Evolutionary conservation across 2,329 filamentous ascomycete species (phyloP), one percentile per base, ranked within the genome.

Genomic region (Rugonectria rugulosa): DNA sequence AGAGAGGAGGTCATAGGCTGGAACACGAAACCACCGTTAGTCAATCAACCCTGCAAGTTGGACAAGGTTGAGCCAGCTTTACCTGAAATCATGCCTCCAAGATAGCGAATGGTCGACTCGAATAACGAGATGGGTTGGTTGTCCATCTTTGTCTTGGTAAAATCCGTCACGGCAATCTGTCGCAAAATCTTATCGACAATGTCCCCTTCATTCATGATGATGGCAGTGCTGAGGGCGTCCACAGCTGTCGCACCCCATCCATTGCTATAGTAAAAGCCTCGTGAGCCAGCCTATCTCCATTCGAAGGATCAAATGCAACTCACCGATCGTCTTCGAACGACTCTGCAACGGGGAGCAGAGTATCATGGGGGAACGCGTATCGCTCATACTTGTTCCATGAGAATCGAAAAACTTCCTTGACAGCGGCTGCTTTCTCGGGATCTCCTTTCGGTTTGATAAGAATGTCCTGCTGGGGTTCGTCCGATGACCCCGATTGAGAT

Each of bases 241-340:
- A 64, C 59, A 1, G 62, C 62, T 1, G 62, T 64, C 4, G 61
- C 62, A 1, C 62, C 62, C 62, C 62, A 64, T 3, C 61, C 62
- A 36, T 64, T 64, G 4, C 61, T 64, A n/a, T 6, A n/a, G n/a
- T 1, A 41, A 21, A 23, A 27, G 29, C 44, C 29, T 7, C 5
- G 6, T 14, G 5, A 40, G 43, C 53, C n/a, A 49, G 49, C 32
- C 21, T 19, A 2, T 27, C 19, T 21, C 11, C 31, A 2, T 6
- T 2, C 20, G 15, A 2, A 19, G n/a, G 4, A 4, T 2, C 1
- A 6, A 21, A 7, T 2, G 10, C 15, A 29, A 41, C 3, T 44
- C 14, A 62, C 62, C 61, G 53, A 38, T 64, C 62, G 10, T 64
- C 32, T 17, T 64, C 61, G 11, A n/a, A 61, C 2, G 42, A 15